Percentiles rank a stretch among this genome's conserved stretches.
These are phyloP conservation scores for Sugiyamaella neomexicana DNA, from an alignment of 1,139 yeast species.

Conservation along the genomic window DNA sequence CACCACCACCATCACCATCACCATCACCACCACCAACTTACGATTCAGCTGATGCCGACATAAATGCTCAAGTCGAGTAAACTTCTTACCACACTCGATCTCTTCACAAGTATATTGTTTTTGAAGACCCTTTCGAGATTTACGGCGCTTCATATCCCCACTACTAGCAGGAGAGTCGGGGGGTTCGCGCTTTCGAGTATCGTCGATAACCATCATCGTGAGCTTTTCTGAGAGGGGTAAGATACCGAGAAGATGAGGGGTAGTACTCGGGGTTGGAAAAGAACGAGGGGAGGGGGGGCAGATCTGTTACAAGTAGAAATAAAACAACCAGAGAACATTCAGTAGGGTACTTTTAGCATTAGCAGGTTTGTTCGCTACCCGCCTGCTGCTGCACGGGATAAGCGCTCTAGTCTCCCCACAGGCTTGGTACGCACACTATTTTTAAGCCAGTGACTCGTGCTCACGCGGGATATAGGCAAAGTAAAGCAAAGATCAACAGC, in stretches of 20 bases:
- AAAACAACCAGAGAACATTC: not conserved
- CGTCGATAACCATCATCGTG: slow-evolving; percentile 7
- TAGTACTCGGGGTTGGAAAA: no score
- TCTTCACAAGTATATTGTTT: slow-evolving; percentile 48
- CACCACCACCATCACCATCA: no score
- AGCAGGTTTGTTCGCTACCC: no score
- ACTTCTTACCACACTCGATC: slow-evolving; percentile 59
- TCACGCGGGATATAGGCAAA: no score
- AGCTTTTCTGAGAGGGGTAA: not conserved
- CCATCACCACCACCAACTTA: slow-evolving; percentile 24
- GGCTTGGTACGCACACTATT: no score
- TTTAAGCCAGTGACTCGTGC: no score
- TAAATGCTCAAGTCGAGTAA: slow-evolving; percentile 53
- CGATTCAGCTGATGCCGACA: slow-evolving; percentile 44
- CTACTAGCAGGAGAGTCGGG: slow-evolving; percentile 9
- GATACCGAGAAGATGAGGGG: not conserved
- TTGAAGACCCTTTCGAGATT: slow-evolving; percentile 39
- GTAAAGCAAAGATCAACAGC: not conserved
- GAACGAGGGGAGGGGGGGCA: no score
- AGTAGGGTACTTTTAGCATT: no score
- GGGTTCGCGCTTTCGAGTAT: slow-evolving; percentile 7
- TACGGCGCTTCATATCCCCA: slow-evolving; percentile 23
- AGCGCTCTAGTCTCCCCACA: no score
- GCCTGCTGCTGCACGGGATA: no score
- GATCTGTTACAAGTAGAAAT: no score